Conservation (phyloP, 2,329 filamentous ascomycete species). For the Trichoderma simmonsii region DNA sequence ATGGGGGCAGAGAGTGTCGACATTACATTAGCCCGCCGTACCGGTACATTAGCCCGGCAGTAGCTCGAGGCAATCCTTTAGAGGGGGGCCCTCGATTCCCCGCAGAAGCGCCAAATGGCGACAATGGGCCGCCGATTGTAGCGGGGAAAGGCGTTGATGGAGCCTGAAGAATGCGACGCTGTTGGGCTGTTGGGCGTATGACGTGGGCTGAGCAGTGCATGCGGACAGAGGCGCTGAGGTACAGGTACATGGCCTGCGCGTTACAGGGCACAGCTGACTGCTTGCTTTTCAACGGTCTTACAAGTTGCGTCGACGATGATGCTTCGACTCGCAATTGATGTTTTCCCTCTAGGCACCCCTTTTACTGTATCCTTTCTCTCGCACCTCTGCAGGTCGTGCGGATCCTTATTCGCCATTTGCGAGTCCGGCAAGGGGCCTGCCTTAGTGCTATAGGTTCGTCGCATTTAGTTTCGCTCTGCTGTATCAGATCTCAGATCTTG, state of each 20-base stretch:
- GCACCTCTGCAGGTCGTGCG: background rate
- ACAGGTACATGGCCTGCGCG: background rate
- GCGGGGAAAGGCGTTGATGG: background rate
- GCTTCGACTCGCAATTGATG: background rate
- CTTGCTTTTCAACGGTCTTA: background rate
- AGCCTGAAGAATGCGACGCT: background rate
- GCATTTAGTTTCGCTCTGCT: background rate
- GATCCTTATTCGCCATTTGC: background rate
- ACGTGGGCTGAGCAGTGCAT: conserved; percentile 10
- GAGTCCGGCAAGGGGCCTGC: background rate
- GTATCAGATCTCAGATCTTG: conserved; percentile 17
- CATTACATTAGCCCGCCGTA: background rate
- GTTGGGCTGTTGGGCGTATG: background rate
- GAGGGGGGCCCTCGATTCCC: background rate
- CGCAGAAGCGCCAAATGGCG: background rate
- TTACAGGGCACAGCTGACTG: background rate
- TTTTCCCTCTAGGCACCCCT: background rate
- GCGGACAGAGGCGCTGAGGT: background rate
- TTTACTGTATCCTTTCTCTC: background rate
- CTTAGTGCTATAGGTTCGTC: conserved; percentile 7
- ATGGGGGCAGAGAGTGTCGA: background rate
- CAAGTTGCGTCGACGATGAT: background rate
- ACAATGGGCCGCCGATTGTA: background rate
- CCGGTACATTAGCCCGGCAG: conserved; percentile 4
- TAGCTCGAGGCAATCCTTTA: conserved; percentile 12